phyloP scores from a whole-genome alignment of 495 filamentous ascomycete genomes.

The Tuber melanosporum region DNA sequence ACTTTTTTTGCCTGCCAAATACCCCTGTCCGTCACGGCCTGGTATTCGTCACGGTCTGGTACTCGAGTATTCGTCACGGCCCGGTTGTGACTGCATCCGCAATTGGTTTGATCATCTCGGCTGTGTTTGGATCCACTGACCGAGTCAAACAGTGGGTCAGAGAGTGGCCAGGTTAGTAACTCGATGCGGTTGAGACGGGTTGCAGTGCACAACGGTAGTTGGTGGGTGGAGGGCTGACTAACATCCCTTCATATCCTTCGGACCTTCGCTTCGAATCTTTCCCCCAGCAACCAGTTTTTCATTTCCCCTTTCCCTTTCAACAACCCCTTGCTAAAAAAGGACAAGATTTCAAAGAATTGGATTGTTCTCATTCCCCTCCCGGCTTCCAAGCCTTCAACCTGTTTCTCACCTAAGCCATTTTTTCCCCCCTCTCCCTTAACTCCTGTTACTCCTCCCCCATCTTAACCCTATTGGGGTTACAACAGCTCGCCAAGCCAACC shows the following conservation, averaged over 20 bases:
- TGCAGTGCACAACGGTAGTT: background rate
- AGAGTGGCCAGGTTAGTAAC: background rate
- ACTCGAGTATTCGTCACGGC: no score
- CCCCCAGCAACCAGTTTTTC: background rate
- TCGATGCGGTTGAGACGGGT: background rate
- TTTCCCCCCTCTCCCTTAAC: background rate
- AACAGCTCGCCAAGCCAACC: conserved; percentile 25
- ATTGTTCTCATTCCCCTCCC: background rate
- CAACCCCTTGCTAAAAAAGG: background rate
- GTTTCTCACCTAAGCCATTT: background rate
- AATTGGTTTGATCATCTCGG: background rate
- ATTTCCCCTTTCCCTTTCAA: background rate
- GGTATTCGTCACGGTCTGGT: no score
- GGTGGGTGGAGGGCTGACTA: background rate
- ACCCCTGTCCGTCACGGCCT: no score
- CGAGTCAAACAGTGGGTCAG: background rate
- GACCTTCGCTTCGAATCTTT: background rate
- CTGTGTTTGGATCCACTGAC: background rate
- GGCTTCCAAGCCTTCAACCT: background rate
- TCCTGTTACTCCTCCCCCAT: conserved; percentile 3
- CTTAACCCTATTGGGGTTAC: conserved; percentile 11
- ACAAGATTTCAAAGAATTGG: conserved; percentile 1
- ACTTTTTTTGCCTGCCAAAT: no score
- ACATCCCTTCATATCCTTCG: background rate
- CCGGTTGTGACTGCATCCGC: no score